Percentiles rank a stretch among this genome's conserved stretches.
Evolutionary conservation across 1,284 basidiomycete genomes (phyloP).

Genomic region (Pterulicium gracile): DNA sequence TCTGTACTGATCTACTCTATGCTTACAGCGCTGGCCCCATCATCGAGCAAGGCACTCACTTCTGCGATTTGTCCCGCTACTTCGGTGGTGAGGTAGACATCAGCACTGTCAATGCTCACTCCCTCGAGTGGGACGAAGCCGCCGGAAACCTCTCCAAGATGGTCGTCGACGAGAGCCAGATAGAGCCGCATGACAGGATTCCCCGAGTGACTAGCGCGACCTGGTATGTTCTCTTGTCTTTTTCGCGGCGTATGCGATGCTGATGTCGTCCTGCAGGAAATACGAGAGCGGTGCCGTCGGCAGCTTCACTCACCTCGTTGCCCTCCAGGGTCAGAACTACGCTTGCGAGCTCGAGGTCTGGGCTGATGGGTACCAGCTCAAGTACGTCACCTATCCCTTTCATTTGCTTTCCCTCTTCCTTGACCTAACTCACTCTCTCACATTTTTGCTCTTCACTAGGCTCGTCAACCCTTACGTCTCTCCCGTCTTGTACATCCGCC

Average conservation of each 20-base stretch:
- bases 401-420: slow-evolving; percentile 3
- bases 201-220: slow-evolving; percentile 73
- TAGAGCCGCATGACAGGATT: slow-evolving; percentile 70
- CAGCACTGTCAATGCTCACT: slow-evolving; percentile 73
- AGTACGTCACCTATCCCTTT: slow-evolving; percentile 29
- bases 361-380: slow-evolving; percentile 79
- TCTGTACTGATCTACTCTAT: not conserved
- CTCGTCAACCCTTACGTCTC: slow-evolving; percentile 83
- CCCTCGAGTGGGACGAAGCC: slow-evolving; percentile 85
- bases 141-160: slow-evolving; percentile 82
- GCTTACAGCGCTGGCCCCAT: slow-evolving; percentile 71
- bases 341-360: slow-evolving; percentile 89
- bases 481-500: slow-evolving; percentile 77
- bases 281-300: slow-evolving; percentile 89
- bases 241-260: not conserved
- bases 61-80: slow-evolving; percentile 88
- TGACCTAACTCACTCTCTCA: slow-evolving; percentile 6
- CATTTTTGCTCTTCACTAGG: slow-evolving; percentile 25
- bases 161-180: slow-evolving; percentile 69
- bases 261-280: slow-evolving; percentile 51
- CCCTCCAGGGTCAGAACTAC: slow-evolving; percentile 85
- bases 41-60: slow-evolving; percentile 94
- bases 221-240: slow-evolving; percentile 39
- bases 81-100: slow-evolving; percentile 97
- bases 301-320: slow-evolving; percentile 78